Base-by-base conservation (phyloP, 495 filamentous ascomycete genomes). In the Daldinia caldariorum region DNA sequence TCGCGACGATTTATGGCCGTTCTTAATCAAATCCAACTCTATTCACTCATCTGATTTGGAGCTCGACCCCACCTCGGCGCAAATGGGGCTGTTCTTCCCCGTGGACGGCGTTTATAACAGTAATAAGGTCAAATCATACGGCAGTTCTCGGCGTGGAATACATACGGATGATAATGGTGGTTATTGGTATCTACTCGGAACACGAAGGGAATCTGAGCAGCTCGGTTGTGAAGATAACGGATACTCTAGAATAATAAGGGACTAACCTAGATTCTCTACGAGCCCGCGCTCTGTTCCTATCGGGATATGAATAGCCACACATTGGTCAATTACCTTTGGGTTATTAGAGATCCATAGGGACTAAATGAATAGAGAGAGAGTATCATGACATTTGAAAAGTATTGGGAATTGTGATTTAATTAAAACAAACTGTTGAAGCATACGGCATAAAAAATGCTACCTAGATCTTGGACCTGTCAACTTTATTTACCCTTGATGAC, bases 1-100 rank as follows among this genome's bases (percentile, higher is more conserved):
- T 72, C 69, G 62, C 64, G 72, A 76, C 63, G 73, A 75, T 66
- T 70, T 66, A 66, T 67, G 74, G 69, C 61, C 58, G 37, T 62
- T 66, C 61, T 55, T 69, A 61, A 65, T 59, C 64, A 39, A 39
- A 61, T 61, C 53, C 60, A 55, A 58, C 50, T 66, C 60, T 66
- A 35, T 60, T 43, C 58, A 26, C 60, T 37, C 49, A 62, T 66
- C 39, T 72, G 45, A 29, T 62, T 72, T 65, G 47, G 45, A 58
- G 57, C 35, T 69, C 49, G 65, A 51, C 29, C 56, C 56, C 50
- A 57, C 56, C 29, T 16, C 51, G 49, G 12, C 29, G 61, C 35
- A 22, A 49, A 50, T 37, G 38, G 50, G 58, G 34, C 39, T 58
- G 38, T 60, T 53, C 61, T 45, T n/a, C 43, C 31, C 18, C 20